Percentiles rank a stretch among this genome's conserved stretches.
These are phyloP conservation scores for Amanita inopinata DNA, from an alignment of 768 basidiomycete genomes.

Conservation along the genomic window DNA sequence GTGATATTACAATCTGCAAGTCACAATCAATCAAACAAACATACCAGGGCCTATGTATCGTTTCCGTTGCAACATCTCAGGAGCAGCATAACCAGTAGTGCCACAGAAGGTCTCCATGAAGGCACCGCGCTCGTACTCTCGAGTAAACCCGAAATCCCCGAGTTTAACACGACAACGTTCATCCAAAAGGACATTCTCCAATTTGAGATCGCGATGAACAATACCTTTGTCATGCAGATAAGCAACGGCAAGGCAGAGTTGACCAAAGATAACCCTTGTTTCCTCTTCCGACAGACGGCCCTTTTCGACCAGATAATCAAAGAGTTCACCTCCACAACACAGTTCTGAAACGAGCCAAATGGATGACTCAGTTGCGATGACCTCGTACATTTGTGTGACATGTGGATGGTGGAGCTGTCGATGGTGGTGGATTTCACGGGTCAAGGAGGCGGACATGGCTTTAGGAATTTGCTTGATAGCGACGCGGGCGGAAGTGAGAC, in stretches of 20 bases:
- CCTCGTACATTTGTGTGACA: constrained; percentile 93
- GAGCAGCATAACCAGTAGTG: constrained; percentile 88
- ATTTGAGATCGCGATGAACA: constrained; percentile 93
- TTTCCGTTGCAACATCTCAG: constrained; percentile 83
- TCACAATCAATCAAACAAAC: constrained; percentile 16
- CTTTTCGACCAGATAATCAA: constrained; percentile 96
- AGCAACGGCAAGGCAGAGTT: constrained; percentile 86
- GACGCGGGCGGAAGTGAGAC: constrained; percentile 83
- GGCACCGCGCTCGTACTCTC: constrained; percentile 72
- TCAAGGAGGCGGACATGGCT: constrained; percentile 80
- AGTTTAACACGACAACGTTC: constrained; percentile 88
- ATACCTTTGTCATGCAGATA: constrained; percentile 90
- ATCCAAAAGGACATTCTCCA: constrained; percentile 91
- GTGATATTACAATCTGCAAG: constrained; percentile 10
- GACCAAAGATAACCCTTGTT: constrained; percentile 85
- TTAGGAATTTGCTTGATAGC: constrained; percentile 99
- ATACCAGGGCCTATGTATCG: constrained; percentile 86
- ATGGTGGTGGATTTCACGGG: constrained; percentile 97
- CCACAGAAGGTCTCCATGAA: constrained; percentile 93
- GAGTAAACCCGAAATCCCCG: constrained; percentile 91
- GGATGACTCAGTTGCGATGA: constrained; percentile 89
- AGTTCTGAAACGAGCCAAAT: constrained; percentile 99
- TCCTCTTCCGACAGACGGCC: constrained; percentile 82
- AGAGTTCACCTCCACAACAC: constrained; percentile 94
- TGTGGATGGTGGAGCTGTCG: constrained; percentile 93